Evolutionary conservation across 129 eudicot genomes (phyloP), one percentile per base, ranked within the genome.

Genomic region (Flaveria ramosissima): DNA sequence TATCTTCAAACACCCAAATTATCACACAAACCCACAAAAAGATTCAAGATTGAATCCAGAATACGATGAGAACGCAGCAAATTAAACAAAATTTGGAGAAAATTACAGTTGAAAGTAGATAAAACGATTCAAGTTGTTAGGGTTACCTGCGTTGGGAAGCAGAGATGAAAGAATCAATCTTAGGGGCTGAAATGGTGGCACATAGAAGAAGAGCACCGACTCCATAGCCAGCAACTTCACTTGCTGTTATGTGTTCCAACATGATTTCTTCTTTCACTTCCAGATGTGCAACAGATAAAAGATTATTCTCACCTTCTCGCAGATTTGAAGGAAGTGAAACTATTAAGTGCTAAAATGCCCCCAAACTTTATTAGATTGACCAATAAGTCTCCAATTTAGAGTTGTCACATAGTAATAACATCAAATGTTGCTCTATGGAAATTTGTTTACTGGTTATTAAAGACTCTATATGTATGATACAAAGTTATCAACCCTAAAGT

Each of bases 141-240:
- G 70, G 62, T 17, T 80, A 88, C 98, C 96, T 93, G 87, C 96
- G 88, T 76, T 93, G 98, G 71, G 98, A 88, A 80, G 92, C 75
- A 70, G 96, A 88, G 67, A 93, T 82, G 89, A 88, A 77, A 47
- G 89, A 82, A 75, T 90, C 95, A 69, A 93, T 77, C 80, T 82
- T 90, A 41, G 98, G 88, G 69, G 96, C 98, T 15, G 96, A 84
- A 80, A 90, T 71, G 78, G 96, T 93, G 85, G 98, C 92, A 57
- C 86, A 84, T 9, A 90, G 73, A 11, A 93, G 89, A 1, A 93
- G 84, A 64, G 91, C 89, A 11, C 96, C 98, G 3, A 90, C 98
- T 24, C 90, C 90, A 85, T 88, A 87, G 16, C 98, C 96, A 21
- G 98, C 98, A 4, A 89, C 69, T 87, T 92, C 98, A 61, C 87